These are phyloP conservation scores for Cymbopogon citratus DNA, from an alignment of 176 grass and related monocot species.

Conservation along the genomic window DNA sequence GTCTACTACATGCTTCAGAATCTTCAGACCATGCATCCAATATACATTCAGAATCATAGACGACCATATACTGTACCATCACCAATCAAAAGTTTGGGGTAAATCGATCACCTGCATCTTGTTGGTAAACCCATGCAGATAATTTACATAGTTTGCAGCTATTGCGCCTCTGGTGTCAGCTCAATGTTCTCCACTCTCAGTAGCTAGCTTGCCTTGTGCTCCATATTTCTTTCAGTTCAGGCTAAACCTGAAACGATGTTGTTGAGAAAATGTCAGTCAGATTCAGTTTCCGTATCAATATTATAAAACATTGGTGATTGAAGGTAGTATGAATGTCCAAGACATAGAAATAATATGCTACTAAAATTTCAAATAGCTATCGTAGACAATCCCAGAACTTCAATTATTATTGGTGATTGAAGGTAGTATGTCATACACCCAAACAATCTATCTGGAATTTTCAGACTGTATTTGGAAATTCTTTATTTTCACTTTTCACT, in stretches of 20 bases:
- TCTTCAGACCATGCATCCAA: conserved; percentile 1
- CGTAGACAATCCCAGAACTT: background rate
- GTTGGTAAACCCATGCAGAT: background rate
- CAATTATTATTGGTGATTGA: background rate
- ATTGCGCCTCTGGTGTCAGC: background rate
- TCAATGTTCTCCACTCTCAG: background rate
- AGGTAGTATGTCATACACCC: background rate
- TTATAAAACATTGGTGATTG: no score
- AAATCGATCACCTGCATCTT: conserved; percentile 5
- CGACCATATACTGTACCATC: background rate
- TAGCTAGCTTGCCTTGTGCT: background rate
- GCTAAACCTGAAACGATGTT: conserved; percentile 38
- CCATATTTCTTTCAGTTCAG: conserved; percentile 34
- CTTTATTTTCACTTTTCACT: background rate
- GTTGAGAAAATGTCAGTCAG: background rate
- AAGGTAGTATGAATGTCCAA: no score
- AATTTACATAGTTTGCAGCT: conserved; percentile 18
- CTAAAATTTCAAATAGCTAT: background rate
- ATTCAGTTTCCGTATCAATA: background rate
- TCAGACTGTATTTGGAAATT: background rate
- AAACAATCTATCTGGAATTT: background rate
- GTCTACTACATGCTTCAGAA: conserved; percentile 10
- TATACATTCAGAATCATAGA: conserved; percentile 6
- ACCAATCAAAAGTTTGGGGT: background rate
- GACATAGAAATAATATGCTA: background rate